Evolutionary conservation across 2,329 filamentous ascomycete genomes (phyloP).

Genomic region (Nigrospora oryzae): DNA sequence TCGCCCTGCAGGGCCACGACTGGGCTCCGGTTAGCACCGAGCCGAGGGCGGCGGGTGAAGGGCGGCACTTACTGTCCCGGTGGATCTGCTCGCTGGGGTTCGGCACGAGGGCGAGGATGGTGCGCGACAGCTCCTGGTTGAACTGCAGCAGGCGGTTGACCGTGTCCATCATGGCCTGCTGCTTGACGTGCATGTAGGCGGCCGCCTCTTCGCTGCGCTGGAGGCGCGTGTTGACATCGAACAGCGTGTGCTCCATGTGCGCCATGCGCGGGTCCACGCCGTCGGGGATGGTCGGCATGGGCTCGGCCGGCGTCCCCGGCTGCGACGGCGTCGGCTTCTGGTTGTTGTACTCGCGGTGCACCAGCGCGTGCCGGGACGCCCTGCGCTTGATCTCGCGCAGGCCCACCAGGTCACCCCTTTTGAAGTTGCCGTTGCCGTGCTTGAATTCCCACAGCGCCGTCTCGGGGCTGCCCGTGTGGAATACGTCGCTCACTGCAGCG

Average conservation of each 20-base stretch:
- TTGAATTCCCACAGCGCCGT: constrained; percentile 98
- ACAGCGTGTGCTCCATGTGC: constrained; percentile 72
- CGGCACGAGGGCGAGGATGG: constrained; percentile 65
- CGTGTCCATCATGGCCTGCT: constrained; percentile 74
- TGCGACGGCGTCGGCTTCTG: constrained; percentile 70
- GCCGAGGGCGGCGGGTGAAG: constrained; percentile 9
- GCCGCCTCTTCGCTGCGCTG: constrained; percentile 78
- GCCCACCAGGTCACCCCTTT: constrained; percentile 83
- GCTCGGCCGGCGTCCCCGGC: constrained; percentile 76
- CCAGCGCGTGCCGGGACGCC: constrained; percentile 85
- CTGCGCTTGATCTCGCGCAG: constrained; percentile 92
- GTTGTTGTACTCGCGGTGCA: constrained; percentile 81
- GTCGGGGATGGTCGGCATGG: constrained; percentile 64
- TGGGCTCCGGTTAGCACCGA: constrained; percentile 22
- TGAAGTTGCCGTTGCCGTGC: constrained; percentile 95
- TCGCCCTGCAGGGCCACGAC: constrained; percentile 50
- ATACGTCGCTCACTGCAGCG: constrained; percentile 83
- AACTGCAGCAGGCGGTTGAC: constrained; percentile 64
- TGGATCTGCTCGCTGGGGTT: constrained; percentile 69
- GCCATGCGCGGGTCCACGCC: constrained; percentile 66
- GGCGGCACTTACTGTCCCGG: constrained; percentile 62
- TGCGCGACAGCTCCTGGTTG: constrained; percentile 76
- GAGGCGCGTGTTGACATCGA: constrained; percentile 69
- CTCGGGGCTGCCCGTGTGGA: constrained; percentile 89
- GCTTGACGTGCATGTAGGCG: constrained; percentile 70